Evolutionary conservation across 2,329 filamentous ascomycete genomes (phyloP), one percentile per base, ranked within the genome.

Genomic region (Diaporthe sp.): DNA sequence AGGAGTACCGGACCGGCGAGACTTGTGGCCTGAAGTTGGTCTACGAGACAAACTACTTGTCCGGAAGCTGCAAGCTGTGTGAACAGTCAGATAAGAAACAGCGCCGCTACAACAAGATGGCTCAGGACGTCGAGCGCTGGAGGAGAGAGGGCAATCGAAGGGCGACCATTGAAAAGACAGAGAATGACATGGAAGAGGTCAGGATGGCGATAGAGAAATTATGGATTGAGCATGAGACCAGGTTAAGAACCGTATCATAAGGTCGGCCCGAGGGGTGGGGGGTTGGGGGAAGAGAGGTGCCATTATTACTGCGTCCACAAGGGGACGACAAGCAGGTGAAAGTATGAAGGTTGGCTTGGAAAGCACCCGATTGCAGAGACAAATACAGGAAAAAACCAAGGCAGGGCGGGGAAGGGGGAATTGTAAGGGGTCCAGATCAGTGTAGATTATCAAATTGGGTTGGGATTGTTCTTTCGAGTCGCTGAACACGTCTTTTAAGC

Each of bases 21-120:
- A 98, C 96, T 50, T 98, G 96, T 85, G 96, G 96, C 76, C 93
- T 98, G 86, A 97, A 95, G 86, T 90, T 98, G 77, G 92, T 98
- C 81, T 95, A 94, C 86, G 87, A 91, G 79, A 96, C 94, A 35
- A 88, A 91, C 77, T 86, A 87, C 74, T 88, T 93, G 71, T 79
- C 83, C 56, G 90, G 90, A 72, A 90, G 91, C 79, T 98, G 96
- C 88, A 94, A 94, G 82, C 88, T 95, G 76, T 98, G 96, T 86
- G 92, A 95, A 80, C 95, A 97, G 85, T 95, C 96, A 78, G 93
- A 95, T 81, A 96, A 94, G 84, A 98, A 98, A 86, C 86, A 90
- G 81, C 91, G 94, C 72, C 92, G 94, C 77, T 90, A 92, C 80
- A 87, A 88, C 81, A 94, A 95, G 85, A 94, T 97, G 87, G 82